These are phyloP conservation scores for Ogataea dorogensis DNA, from an alignment of 805 yeast genomes.

Conservation along the genomic window DNA sequence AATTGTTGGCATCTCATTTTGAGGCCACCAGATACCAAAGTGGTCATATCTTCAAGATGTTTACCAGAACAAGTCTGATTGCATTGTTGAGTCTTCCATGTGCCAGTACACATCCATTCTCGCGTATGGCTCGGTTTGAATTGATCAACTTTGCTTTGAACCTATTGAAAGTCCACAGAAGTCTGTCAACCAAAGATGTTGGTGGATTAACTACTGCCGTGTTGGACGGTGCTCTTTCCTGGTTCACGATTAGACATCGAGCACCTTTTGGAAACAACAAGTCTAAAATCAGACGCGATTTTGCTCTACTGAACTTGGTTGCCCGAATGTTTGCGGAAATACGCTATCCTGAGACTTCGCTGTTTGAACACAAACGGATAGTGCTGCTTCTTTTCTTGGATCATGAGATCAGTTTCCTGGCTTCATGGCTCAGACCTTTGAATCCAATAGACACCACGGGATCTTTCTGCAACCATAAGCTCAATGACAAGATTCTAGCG, in stretches of 20 bases:
- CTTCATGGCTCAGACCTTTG: constrained; percentile 76
- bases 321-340: constrained; percentile 33
- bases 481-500: constrained; percentile 43
- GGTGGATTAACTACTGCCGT: constrained; percentile 48
- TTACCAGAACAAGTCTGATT: constrained; percentile 56
- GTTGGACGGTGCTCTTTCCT: constrained; percentile 65
- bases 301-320: constrained; percentile 54
- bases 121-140: constrained; percentile 74
- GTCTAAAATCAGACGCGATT: constrained; percentile 68
- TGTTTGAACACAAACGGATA: constrained; percentile 47
- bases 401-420: constrained; percentile 69
- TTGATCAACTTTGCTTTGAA: constrained; percentile 66
- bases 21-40: constrained; percentile 76
- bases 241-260: constrained; percentile 65
- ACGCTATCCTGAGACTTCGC: constrained; percentile 21
- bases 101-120: constrained; percentile 82
- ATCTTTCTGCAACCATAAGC: constrained; percentile 33
- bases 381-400: constrained; percentile 63
- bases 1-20: constrained; percentile 70
- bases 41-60: constrained; percentile 63
- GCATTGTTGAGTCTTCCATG: constrained; percentile 50
- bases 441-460: constrained; percentile 42
- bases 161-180: constrained; percentile 54
- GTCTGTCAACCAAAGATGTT: constrained; percentile 46
- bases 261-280: constrained; percentile 88